phyloP scores from a whole-genome alignment of 1,284 basidiomycete species.

The Neolentinus lepideus region DNA sequence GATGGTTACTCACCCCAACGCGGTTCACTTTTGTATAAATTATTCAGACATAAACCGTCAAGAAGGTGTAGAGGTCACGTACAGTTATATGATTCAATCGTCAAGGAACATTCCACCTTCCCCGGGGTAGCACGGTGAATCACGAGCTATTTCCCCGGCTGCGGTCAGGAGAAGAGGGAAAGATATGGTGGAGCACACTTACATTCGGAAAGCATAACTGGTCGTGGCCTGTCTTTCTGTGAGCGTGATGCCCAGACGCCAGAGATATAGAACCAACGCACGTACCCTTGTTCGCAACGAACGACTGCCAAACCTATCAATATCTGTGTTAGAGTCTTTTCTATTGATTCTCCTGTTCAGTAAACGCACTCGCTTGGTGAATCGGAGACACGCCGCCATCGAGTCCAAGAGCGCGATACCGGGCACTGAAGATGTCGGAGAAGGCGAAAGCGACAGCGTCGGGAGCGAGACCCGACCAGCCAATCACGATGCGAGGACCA shows the following conservation, averaged over 20 bases:
- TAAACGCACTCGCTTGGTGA: conserved; percentile 46
- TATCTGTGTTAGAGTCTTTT: neutral
- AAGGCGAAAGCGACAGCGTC: neutral
- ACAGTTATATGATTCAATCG: conserved; percentile 71
- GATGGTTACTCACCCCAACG: conserved; percentile 48
- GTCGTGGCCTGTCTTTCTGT: conserved; percentile 56
- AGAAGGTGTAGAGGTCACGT: conserved; percentile 16
- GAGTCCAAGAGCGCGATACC: neutral
- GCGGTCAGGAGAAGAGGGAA: neutral
- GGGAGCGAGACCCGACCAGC: too few species aligned
- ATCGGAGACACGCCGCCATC: conserved; percentile 62
- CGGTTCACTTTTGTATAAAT: conserved; percentile 46
- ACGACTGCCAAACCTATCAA: conserved; percentile 72
- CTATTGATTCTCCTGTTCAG: neutral
- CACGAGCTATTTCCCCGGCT: conserved; percentile 38
- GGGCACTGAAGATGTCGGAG: neutral
- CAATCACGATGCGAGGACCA: neutral
- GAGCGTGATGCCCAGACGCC: neutral
- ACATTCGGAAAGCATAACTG: conserved; percentile 74
- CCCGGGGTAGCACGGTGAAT: conserved; percentile 62
- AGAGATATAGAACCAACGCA: neutral
- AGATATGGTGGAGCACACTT: conserved; percentile 15
- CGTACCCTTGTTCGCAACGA: conserved; percentile 65
- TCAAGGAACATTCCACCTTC: conserved; percentile 55
- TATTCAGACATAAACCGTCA: neutral